A percentile compares a stretch with the other conserved stretches of the same genome.
Evolutionary conservation across 306 rosid species (phyloP).

Genomic region (Pueraria montana): DNA sequence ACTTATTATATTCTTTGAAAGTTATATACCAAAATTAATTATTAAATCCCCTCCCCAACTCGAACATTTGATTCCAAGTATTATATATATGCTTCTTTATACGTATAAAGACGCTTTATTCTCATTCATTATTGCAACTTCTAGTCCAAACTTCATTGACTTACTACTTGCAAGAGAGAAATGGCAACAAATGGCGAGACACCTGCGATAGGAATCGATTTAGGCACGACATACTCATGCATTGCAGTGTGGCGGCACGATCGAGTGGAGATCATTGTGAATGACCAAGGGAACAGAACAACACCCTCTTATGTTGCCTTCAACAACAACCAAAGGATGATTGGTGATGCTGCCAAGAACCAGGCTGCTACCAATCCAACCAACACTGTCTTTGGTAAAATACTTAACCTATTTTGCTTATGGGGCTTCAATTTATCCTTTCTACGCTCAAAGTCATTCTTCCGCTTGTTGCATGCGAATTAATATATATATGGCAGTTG

Average conservation of each 20-base stretch:
- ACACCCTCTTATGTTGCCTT: slow-evolving; percentile 71
- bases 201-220: slow-evolving; percentile 20
- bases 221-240: slow-evolving; percentile 47
- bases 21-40: too few species aligned
- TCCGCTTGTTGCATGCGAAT: too few species aligned
- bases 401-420: not conserved
- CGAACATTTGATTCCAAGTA: not conserved
- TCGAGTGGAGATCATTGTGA: slow-evolving; percentile 61
- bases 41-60: too few species aligned
- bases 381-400: slow-evolving; percentile 63
- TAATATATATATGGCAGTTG: too few species aligned
- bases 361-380: slow-evolving; percentile 63
- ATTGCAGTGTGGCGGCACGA: slow-evolving; percentile 67
- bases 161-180: not conserved
- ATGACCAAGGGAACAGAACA: slow-evolving; percentile 68
- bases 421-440: too few species aligned
- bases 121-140: not conserved
- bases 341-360: slow-evolving; percentile 68
- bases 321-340: slow-evolving; percentile 56
- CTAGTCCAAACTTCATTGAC: not conserved
- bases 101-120: not conserved
- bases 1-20: too few species aligned
- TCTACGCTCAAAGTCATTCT: too few species aligned
- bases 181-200: not conserved
- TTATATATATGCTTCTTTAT: not conserved